phyloP scores from a whole-genome alignment of 257 asterid genomes.

The Craterostigma plantagineum region DNA sequence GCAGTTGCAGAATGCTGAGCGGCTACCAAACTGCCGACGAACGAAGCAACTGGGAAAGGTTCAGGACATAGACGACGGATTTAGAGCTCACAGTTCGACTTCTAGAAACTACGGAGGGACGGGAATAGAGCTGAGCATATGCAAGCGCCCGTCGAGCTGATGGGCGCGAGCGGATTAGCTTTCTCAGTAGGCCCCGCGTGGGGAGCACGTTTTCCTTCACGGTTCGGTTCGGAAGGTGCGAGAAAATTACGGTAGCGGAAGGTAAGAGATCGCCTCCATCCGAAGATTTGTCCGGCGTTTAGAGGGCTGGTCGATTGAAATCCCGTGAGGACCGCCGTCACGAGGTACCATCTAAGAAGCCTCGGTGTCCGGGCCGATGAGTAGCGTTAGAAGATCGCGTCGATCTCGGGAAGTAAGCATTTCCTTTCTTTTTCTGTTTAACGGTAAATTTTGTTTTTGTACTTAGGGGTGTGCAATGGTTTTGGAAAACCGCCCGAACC shows the following conservation, averaged over 20 bases:
- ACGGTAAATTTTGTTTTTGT: no score
- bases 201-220: no score
- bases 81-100: conserved; percentile 52
- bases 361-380: conserved; percentile 55
- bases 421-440: neutral
- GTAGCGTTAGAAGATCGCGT: conserved; percentile 28
- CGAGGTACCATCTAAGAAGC: conserved; percentile 67
- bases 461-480: no score
- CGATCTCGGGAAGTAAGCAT: conserved; percentile 33
- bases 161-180: no score
- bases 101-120: conserved; percentile 71
- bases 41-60: conserved; percentile 53
- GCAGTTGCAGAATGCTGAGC: conserved; percentile 45
- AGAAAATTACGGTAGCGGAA: no score
- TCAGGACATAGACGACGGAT: conserved; percentile 32
- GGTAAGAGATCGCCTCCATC: no score
- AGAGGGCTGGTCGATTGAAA: conserved; percentile 60
- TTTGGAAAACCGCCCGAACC: no score
- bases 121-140: no score
- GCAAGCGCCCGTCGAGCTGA: no score
- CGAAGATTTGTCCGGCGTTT: no score
- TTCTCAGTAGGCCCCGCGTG: no score
- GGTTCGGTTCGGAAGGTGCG: no score
- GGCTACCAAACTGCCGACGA: conserved; percentile 82
- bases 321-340: conserved; percentile 73